Conservation (phyloP, 768 basidiomycete species). For the Boletus subparvulus region DNA sequence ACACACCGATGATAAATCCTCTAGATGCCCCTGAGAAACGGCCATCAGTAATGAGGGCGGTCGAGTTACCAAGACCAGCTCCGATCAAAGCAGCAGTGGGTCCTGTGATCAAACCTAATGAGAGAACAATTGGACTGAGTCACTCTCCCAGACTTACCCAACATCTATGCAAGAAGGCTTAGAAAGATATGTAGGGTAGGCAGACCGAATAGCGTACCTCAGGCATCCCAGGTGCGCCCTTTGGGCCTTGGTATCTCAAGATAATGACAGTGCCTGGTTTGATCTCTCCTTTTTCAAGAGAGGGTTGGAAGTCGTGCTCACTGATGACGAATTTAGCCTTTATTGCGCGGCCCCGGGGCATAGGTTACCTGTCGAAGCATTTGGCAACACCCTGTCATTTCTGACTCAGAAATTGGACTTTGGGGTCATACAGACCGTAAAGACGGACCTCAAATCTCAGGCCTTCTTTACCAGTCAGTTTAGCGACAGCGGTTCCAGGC, state of each 20-base stretch:
- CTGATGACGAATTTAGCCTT: slow-evolving; percentile 33
- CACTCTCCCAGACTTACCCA: slow-evolving; percentile 32
- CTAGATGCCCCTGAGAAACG: slow-evolving; percentile 83
- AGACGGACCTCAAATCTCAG: slow-evolving; percentile 66
- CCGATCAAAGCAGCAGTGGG: slow-evolving; percentile 85
- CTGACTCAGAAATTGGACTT: not conserved
- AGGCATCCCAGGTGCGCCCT: slow-evolving; percentile 91
- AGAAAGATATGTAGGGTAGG: not conserved
- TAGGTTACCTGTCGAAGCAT: slow-evolving; percentile 67
- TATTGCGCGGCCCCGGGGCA: not conserved
- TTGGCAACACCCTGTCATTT: slow-evolving; percentile 61
- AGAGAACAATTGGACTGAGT: not conserved
- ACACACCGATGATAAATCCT: slow-evolving; percentile 58
- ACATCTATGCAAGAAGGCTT: slow-evolving; percentile 37
- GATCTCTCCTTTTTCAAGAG: slow-evolving; percentile 72
- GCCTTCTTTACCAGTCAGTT: slow-evolving; percentile 93
- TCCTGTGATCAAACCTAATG: slow-evolving; percentile 36
- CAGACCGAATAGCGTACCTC: slow-evolving; percentile 45
- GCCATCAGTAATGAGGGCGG: slow-evolving; percentile 85
- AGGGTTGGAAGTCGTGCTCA: slow-evolving; percentile 68
- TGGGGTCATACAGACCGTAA: not conserved
- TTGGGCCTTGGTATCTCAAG: slow-evolving; percentile 87
- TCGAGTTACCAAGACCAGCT: slow-evolving; percentile 74
- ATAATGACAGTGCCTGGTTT: slow-evolving; percentile 74
- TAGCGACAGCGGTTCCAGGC: slow-evolving; percentile 85